Percentiles rank a stretch among this genome's conserved stretches.
These are phyloP conservation scores for Phytophthora ohioensis DNA, from an alignment of 352 stramenopile genomes.

Conservation along the genomic window DNA sequence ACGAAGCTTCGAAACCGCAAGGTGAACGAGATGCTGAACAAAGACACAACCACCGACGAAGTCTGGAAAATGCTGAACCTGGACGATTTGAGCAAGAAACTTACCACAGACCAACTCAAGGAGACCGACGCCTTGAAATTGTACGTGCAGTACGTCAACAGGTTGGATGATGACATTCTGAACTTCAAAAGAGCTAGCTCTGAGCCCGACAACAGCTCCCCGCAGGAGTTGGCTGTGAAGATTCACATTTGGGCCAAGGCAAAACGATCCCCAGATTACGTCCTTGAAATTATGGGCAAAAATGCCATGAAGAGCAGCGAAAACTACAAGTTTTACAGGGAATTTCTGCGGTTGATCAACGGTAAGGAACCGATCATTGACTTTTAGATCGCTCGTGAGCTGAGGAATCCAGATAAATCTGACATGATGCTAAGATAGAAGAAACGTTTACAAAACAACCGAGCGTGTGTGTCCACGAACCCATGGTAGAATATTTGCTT, in stretches of 20 bases:
- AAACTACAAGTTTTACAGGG: no score
- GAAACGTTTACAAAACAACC: no score
- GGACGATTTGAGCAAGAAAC: not conserved
- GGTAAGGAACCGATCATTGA: no score
- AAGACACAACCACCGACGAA: slow-evolving; percentile 11
- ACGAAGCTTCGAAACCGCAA: not conserved
- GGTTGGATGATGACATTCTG: slow-evolving; percentile 12
- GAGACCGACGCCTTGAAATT: not conserved
- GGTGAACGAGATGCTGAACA: slow-evolving; percentile 2
- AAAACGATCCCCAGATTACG: no score
- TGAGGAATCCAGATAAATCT: no score
- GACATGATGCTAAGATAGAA: no score
- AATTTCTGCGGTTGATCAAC: no score
- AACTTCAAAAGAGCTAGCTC: slow-evolving; percentile 6
- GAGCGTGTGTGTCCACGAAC: no score
- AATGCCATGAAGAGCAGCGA: no score
- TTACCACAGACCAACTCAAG: not conserved
- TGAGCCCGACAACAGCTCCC: not conserved
- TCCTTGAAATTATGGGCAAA: no score
- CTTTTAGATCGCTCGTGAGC: no score
- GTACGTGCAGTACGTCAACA: slow-evolving; percentile 5
- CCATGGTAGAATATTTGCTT: no score
- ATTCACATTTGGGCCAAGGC: slow-evolving; percentile 4
- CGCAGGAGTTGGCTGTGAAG: slow-evolving; percentile 7
- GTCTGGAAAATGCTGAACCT: slow-evolving; percentile 3